Evolutionary conservation across 805 yeast species (phyloP).

Genomic region (Aciculoconidium aculeatum): DNA sequence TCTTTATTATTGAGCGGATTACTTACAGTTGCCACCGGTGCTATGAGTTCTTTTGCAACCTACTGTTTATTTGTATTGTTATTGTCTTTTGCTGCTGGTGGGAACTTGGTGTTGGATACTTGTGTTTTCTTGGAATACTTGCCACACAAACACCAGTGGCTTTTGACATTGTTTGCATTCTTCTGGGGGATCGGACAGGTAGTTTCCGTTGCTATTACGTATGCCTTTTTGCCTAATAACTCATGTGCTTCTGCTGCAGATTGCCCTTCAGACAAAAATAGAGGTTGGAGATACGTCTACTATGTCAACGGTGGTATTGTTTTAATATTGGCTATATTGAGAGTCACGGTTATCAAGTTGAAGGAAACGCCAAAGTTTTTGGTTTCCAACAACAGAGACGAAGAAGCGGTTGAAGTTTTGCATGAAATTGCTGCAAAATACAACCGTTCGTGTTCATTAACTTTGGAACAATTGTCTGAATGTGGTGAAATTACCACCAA

Average conservation of each 20-base stretch:
- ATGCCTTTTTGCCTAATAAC: constrained; percentile 9
- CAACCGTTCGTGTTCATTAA: constrained; percentile 6
- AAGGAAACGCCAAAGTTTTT: constrained; percentile 11
- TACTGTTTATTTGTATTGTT: constrained; percentile 43
- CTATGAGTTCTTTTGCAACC: constrained; percentile 40
- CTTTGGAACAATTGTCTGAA: constrained; percentile 7
- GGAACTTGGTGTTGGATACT: constrained; percentile 48
- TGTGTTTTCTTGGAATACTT: constrained; percentile 46
- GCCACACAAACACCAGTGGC: constrained; percentile 43
- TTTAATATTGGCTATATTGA: constrained; percentile 5
- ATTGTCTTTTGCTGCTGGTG: constrained; percentile 43
- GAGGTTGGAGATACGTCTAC: constrained; percentile 11
- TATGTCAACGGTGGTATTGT: constrained; percentile 9
- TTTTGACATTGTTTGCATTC: constrained; percentile 38
- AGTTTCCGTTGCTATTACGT: constrained; percentile 7
- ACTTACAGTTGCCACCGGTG: constrained; percentile 47
- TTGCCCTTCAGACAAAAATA: constrained; percentile 7
- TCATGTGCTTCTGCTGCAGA: constrained; percentile 4
- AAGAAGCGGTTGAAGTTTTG: constrained; percentile 8
- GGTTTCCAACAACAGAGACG: constrained; percentile 9
- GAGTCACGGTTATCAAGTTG: constrained; percentile 5
- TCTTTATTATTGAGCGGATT: constrained; percentile 42
- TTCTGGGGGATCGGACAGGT: constrained; percentile 11
- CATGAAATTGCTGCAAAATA: constrained; percentile 7
- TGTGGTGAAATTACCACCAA: constrained; percentile 5